Evolutionary conservation across 371 early-diverging fungal genomes (phyloP), one percentile per base, ranked within the genome.

Genomic region (Lichtheimia ramosa): DNA sequence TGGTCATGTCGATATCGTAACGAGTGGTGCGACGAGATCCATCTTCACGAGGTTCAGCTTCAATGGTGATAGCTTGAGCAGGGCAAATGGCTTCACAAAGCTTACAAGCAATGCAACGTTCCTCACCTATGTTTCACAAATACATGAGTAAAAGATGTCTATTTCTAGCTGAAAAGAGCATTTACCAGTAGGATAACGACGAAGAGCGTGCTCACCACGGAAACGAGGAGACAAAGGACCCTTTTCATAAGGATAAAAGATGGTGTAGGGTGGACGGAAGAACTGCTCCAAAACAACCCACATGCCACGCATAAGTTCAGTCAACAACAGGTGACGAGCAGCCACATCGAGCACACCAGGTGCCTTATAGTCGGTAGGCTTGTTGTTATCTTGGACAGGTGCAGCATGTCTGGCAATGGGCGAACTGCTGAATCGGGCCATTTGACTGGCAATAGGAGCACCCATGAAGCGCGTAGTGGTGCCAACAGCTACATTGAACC

Each of bases 1-100:
- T 97, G 69, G 98, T 97, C 98, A 96, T 96, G 74, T 98, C 98
- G 65, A 98, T 98, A 82, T 98, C 98, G 74, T 98, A 98, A 59
- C 97, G 88, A 39, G 96, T 96, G 28, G 98, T 98, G 63, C 96
- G 90, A 73, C 98, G 90, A 43, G 90, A 86, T 41, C 96, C 98
- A 73, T 98, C 98, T 60, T 93, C 93, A 69, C 98, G 89, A 25
- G 95, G 92, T 75, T 98, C 97, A 43, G 96, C 93, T 83, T 98
- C 98, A 62, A 98, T 98, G n/a, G 98, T 98, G 66, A 98, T 98
- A 25, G 98, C 98, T 79, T 96, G 96, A 15, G 97, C 98, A 20
- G 98, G 97, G 75, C 98, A 98, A 53, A 98, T 89, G 71, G 96
- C 98, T 70, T 98, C 97, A 70, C 98, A 98, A 49, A 98, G 81